Evolutionary conservation across 257 asterid genomes (phyloP).

Genomic region (Ballota nigra): DNA sequence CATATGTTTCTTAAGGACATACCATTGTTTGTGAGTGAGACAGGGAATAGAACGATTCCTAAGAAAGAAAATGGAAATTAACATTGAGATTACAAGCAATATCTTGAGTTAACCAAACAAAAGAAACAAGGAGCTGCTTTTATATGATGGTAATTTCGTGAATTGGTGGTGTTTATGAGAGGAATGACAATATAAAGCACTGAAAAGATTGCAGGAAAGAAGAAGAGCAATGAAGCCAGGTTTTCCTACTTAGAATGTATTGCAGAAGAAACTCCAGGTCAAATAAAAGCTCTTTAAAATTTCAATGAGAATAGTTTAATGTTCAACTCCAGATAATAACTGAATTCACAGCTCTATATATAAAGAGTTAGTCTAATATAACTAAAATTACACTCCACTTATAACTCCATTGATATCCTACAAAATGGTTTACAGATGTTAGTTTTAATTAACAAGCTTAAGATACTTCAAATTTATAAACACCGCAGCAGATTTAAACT

Average conservation of each 20-base stretch:
- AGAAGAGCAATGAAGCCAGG: too few relatives aligned
- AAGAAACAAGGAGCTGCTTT: not conserved
- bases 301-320: not conserved
- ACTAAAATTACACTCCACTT: not conserved
- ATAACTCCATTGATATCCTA: slow-evolving; percentile 1
- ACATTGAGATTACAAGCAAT: not conserved
- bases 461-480: not conserved
- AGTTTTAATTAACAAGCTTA: not conserved
- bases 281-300: not conserved
- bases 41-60: not conserved
- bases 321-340: not conserved
- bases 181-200: not conserved
- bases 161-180: not conserved
- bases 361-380: not conserved
- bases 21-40: too few relatives aligned
- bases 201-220: not conserved
- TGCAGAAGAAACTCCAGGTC: not conserved
- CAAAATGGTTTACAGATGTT: not conserved
- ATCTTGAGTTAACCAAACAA: slow-evolving; percentile 8
- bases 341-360: not conserved
- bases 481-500: not conserved
- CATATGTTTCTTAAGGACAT: too few relatives aligned
- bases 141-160: not conserved
- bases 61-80: not conserved
- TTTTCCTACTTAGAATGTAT: not conserved